Percentiles rank a stretch among this genome's conserved stretches.
Conservation (phyloP, 1,139 yeast genomes). For the Debaryomyces psychrophilus region DNA sequence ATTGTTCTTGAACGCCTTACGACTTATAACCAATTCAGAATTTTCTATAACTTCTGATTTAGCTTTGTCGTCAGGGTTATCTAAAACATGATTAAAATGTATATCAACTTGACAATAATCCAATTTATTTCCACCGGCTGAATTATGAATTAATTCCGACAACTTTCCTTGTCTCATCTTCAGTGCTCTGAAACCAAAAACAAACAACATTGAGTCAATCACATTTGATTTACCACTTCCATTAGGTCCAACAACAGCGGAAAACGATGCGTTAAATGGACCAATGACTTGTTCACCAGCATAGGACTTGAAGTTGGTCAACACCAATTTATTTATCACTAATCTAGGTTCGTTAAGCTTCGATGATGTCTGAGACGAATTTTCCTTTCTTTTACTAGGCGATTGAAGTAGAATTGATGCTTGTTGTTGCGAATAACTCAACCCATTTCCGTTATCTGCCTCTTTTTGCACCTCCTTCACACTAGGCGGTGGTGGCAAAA, state of each 20-base stretch:
- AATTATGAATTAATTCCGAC: slow-evolving; percentile 87
- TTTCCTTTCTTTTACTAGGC: slow-evolving; percentile 32
- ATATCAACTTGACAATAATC: slow-evolving; percentile 88
- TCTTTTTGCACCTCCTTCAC: neutral
- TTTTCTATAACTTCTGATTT: slow-evolving; percentile 48
- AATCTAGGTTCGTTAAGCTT: slow-evolving; percentile 53
- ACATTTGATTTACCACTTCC: slow-evolving; percentile 98
- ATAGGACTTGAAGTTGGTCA: slow-evolving; percentile 90
- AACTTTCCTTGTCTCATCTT: slow-evolving; percentile 96
- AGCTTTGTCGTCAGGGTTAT: slow-evolving; percentile 48
- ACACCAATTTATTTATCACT: slow-evolving; percentile 71
- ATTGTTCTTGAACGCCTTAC: slow-evolving; percentile 79
- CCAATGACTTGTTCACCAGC: slow-evolving; percentile 96
- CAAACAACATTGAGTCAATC: slow-evolving; percentile 92
- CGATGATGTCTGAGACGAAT: slow-evolving; percentile 14
- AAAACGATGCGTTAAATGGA: slow-evolving; percentile 89
- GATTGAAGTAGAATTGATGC: slow-evolving; percentile 31
- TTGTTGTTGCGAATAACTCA: slow-evolving; percentile 37
- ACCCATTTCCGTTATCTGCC: slow-evolving; percentile 7
- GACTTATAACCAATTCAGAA: slow-evolving; percentile 68
- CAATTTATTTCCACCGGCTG: slow-evolving; percentile 63
- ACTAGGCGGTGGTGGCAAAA: slow-evolving; percentile 7
- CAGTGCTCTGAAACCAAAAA: slow-evolving; percentile 94
- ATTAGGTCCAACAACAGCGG: slow-evolving; percentile 99
- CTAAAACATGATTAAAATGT: slow-evolving; percentile 81